Evolutionary conservation across 495 filamentous ascomycete species (phyloP), one percentile per base, ranked within the genome.

Genomic region (Articulospora tetracladia): DNA sequence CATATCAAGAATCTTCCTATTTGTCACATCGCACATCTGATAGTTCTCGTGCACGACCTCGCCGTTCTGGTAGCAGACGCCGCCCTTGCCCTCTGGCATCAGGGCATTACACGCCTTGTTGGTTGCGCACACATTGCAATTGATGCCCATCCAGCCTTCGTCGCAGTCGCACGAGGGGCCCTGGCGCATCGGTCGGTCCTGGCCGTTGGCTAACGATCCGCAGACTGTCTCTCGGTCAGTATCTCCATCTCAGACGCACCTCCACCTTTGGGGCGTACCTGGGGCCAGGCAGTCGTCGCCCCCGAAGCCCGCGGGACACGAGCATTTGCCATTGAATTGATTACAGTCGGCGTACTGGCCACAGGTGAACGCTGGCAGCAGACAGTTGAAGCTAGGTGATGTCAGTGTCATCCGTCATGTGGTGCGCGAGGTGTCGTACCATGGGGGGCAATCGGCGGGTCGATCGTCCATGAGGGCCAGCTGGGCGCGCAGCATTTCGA

Each of bases 21-120:
- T 98, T 47, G 93, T 98, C 63, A 98, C 93, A 77, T 95, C 90
- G 72, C 94, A 98, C 83, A 96, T 93, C 77, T 98, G 95, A 71
- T 90, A 92, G 71, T 98, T 98, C 70, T 96, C 84, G 65, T 96
- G 90, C 27, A 97, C 86, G 4, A 94, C 88, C 60, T 96, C 83
- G 39, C 92, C 93, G 63, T 93, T 86, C 63, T 88, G 89, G 66
- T 96, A 96, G 76, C 94, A 98, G 23, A 95, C 90, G 27, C 91
- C 93, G 44, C 84, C 91, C 41, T 88, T 78, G 1, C 82, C 82
- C 3, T 82, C 79, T 1, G 92, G 90, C 83, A 93, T 94, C 73
- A 98, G 74, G 8, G 88, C 82, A 72, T 91, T 79, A 69, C 94
- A 98, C 13, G 89, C 92, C 58, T 87, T 75, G 69, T 98, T 79